These are phyloP conservation scores for Brassica incana DNA, from an alignment of 345 rosid genomes.

Conservation along the genomic window DNA sequence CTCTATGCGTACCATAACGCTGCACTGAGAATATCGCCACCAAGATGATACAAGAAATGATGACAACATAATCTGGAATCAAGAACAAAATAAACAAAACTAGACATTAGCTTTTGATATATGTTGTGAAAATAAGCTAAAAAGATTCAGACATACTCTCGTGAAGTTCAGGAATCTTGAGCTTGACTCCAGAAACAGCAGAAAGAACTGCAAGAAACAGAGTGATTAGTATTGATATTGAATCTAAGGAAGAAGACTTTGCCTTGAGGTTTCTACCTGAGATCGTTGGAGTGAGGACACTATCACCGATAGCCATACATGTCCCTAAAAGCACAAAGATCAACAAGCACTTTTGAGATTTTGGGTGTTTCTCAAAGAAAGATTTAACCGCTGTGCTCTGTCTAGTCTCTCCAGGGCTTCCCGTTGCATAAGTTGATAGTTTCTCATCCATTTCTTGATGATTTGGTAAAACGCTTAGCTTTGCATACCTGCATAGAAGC, in stretches of 20 bases:
- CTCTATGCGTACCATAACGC: constrained; percentile 77
- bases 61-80: constrained; percentile 61
- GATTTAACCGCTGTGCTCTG: constrained; percentile 56
- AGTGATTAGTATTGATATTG: background rate
- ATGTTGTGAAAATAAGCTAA: background rate
- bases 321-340: constrained; percentile 73
- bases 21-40: constrained; percentile 86
- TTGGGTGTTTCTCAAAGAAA: constrained; percentile 60
- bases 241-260: constrained; percentile 5
- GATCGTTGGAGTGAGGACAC: constrained; percentile 85
- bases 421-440: constrained; percentile 56
- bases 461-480: constrained; percentile 69
- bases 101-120: constrained; percentile 2
- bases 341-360: constrained; percentile 50
- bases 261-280: constrained; percentile 51
- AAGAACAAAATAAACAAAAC: background rate
- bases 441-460: constrained; percentile 84
- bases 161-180: constrained; percentile 58
- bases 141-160: constrained; percentile 54
- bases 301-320: constrained; percentile 75
- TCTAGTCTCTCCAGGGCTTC: constrained; percentile 48
- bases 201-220: constrained; percentile 63
- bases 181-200: constrained; percentile 73
- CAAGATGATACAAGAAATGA: constrained; percentile 65
- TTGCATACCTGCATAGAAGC: constrained; percentile 78